A percentile compares a stretch with the other conserved stretches of the same genome.
Evolutionary conservation across 805 yeast genomes (phyloP).

Genomic region (Komagataella pseudopastoris): DNA sequence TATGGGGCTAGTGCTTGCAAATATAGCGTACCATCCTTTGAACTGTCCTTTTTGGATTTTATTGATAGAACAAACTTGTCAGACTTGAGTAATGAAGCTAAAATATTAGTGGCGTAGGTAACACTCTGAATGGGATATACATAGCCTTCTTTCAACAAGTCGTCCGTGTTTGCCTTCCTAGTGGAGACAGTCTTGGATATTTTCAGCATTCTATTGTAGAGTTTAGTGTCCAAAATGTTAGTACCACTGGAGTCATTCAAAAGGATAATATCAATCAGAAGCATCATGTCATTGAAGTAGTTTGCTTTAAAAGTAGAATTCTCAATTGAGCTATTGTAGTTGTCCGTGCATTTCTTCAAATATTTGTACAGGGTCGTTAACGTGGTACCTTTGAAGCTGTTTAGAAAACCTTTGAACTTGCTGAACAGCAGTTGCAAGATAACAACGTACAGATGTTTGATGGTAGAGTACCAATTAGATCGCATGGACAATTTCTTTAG

Average conservation of each 20-base stretch:
- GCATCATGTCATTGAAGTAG: slow-evolving; percentile 17
- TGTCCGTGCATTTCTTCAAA: slow-evolving; percentile 18
- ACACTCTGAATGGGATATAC: slow-evolving; percentile 17
- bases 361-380: slow-evolving; percentile 17
- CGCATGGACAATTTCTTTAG: slow-evolving; percentile 17
- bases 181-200: slow-evolving; percentile 12
- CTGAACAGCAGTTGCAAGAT: slow-evolving; percentile 15
- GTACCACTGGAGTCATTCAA: slow-evolving; percentile 13
- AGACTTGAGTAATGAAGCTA: slow-evolving; percentile 16
- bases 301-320: slow-evolving; percentile 16
- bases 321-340: slow-evolving; percentile 18
- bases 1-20: background rate
- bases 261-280: slow-evolving; percentile 15
- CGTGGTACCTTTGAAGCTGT: slow-evolving; percentile 14
- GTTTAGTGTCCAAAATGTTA: slow-evolving; percentile 15
- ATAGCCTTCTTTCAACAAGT: slow-evolving; percentile 7
- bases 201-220: slow-evolving; percentile 15
- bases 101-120: slow-evolving; percentile 13
- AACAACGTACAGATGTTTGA: slow-evolving; percentile 17
- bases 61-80: slow-evolving; percentile 11
- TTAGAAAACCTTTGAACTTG: slow-evolving; percentile 20
- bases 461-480: slow-evolving; percentile 16
- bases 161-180: slow-evolving; percentile 6
- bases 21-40: background rate
- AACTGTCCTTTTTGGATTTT: background rate